Evolutionary conservation across 305 asterid species (phyloP), one percentile per base, ranked within the genome.

Genomic region (Lippia alba): DNA sequence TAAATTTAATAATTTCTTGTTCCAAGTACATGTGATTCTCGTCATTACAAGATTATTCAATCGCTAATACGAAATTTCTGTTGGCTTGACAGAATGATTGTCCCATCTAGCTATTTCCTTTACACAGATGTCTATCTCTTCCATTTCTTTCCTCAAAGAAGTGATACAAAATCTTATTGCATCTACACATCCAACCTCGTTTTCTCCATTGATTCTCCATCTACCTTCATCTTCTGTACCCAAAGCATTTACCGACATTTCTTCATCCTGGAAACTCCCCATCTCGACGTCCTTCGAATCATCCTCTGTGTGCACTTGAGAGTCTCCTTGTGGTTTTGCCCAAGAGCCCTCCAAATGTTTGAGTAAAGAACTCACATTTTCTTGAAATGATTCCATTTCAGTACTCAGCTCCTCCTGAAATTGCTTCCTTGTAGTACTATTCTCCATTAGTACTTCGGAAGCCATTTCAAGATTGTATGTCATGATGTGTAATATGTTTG

Each of bases 51-150:
- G 41, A 36, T 36, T 4, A 36, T 4, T 4, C 6, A 36, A 5
- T 36, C 41, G 12, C 49, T 44, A 44, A 44, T 44, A 5, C 5
- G n/a, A 55, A 34, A 56, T 62, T 50, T 61, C 55, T 69, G 57
- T 61, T 70, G 54, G 1, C 75, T 69, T 40, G 65, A 57, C 10
- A 24, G 45, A 44, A 56, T 67, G 79, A 69, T 61, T 71, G 70
- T 71, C 82, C 85, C 81, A 82, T 64, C 64, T 72, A 11, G 73
- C 69, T 44, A 81, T 54, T 56, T 79, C 84, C 68, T 75, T 76
- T 45, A 74, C 68, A 4, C 45, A 30, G 14, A 17, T 54, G 16
- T 79, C 75, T 1, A 64, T 32, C 12, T 61, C 70, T 63, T 64
- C 66, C 19, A 74, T 48, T 61, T 79, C 86, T 34, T 56, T 77